Conservation (phyloP, 257 asterid genomes). For the Linderniella brevidens region DNA sequence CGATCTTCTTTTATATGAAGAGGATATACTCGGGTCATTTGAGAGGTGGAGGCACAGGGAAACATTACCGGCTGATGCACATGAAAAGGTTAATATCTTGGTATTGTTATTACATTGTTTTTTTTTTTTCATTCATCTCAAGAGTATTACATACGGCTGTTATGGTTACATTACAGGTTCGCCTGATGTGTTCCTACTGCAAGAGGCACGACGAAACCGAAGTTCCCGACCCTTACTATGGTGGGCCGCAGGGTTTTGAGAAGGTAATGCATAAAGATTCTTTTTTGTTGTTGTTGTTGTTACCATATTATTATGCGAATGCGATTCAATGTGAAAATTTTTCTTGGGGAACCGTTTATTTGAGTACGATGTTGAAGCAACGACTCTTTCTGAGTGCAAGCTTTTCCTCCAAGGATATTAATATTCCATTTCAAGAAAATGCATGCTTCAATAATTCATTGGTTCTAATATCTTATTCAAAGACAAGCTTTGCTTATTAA, state of each 20-base stretch:
- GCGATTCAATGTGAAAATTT: no score
- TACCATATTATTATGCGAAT: no score
- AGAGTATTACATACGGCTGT: not conserved
- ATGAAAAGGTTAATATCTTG: slow-evolving; percentile 28
- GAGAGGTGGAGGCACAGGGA: slow-evolving; percentile 54
- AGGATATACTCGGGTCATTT: slow-evolving; percentile 43
- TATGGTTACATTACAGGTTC: slow-evolving; percentile 1
- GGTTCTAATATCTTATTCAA: not conserved
- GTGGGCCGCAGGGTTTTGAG: slow-evolving; percentile 78
- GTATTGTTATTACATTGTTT: not conserved
- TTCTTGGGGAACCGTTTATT: no score
- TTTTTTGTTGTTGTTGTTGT: no score
- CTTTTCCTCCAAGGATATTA: no score
- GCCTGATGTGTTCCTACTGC: slow-evolving; percentile 16
- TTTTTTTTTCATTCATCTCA: not conserved
- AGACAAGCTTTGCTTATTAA: no score
- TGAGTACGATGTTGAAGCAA: no score
- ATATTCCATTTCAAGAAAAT: no score
- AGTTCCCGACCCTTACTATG: slow-evolving; percentile 90
- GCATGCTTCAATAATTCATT: no score
- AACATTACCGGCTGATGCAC: slow-evolving; percentile 35
- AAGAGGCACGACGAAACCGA: slow-evolving; percentile 25
- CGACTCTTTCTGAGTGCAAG: no score
- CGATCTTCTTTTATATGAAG: slow-evolving; percentile 13
- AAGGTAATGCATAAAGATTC: slow-evolving; percentile 42